phyloP scores from a whole-genome alignment of 768 basidiomycete species.

The Psilocybe cyanescens region DNA sequence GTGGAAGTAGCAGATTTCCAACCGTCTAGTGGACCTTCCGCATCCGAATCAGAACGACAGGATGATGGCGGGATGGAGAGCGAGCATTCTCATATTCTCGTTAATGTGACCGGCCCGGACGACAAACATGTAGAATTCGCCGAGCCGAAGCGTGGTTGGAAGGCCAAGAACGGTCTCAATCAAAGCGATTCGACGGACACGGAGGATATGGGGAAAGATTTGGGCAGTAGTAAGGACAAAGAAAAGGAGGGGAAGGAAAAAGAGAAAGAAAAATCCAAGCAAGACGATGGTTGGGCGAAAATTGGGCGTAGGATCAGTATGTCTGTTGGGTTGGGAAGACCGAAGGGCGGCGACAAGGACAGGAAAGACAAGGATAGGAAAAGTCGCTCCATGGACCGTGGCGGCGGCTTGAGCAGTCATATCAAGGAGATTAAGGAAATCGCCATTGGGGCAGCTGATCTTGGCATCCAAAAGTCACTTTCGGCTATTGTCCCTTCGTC shows the following conservation, averaged over 20 bases:
- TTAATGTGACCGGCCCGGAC: conserved; percentile 34
- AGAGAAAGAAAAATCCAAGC: conserved; percentile 18
- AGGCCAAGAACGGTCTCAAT: conserved; percentile 10
- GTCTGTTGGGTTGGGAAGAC: conserved; percentile 49
- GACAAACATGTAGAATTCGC: conserved; percentile 40
- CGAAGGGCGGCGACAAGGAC: conserved; percentile 33
- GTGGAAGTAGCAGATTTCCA: conserved; percentile 3
- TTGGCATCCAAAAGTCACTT: conserved; percentile 19
- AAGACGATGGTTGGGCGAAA: conserved; percentile 54
- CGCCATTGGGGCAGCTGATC: conserved; percentile 11
- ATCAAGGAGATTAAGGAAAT: conserved; percentile 20
- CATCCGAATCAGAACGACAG: conserved; percentile 14
- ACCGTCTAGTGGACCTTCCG: conserved; percentile 5
- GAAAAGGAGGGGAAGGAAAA: conserved; percentile 32
- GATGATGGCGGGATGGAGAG: conserved; percentile 29
- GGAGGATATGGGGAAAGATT: conserved; percentile 13
- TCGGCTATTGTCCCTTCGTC: conserved; percentile 12
- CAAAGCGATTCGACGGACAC: conserved; percentile 5
- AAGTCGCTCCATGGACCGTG: conserved; percentile 35
- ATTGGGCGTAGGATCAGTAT: conserved; percentile 66
- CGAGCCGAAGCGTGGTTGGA: conserved; percentile 20
- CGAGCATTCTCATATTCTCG: conserved; percentile 25
- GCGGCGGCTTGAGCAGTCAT: conserved; percentile 9
- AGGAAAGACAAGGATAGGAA: conserved; percentile 35
- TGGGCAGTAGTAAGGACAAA: conserved; percentile 27